Conservation (phyloP, 371 early-diverging fungal species). For the Mucor indicus region DNA sequence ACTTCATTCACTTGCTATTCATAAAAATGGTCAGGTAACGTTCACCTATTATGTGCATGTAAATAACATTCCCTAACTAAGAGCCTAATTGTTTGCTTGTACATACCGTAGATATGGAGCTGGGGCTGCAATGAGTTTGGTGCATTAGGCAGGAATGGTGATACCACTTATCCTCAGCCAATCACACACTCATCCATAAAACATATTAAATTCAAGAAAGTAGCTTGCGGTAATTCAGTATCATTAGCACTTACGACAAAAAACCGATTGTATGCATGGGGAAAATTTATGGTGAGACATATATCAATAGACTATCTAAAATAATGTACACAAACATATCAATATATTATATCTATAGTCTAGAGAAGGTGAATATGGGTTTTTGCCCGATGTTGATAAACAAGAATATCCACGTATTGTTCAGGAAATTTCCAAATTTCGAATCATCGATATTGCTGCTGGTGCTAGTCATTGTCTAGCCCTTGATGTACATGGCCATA, state of each 20-base stretch:
- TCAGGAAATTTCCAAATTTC: slow-evolving; percentile 21
- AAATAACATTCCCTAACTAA: background rate
- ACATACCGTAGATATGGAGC: slow-evolving; percentile 56
- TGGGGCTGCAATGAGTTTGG: slow-evolving; percentile 99
- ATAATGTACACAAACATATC: background rate
- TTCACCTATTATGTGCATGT: too few species aligned
- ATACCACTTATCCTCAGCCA: slow-evolving; percentile 61
- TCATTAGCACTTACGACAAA: slow-evolving; percentile 82
- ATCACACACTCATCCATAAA: slow-evolving; percentile 60
- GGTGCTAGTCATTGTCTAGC: slow-evolving; percentile 91
- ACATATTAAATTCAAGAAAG: slow-evolving; percentile 69
- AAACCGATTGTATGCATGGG: slow-evolving; percentile 92
- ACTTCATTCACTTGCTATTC: slow-evolving; percentile 84
- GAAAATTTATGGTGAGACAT: slow-evolving; percentile 77
- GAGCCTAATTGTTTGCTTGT: background rate
- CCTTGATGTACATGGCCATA: slow-evolving; percentile 63
- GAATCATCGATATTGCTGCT: slow-evolving; percentile 75
- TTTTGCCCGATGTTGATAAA: slow-evolving; percentile 47
- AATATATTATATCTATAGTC: slow-evolving; percentile 1
- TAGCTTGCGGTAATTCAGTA: slow-evolving; percentile 91
- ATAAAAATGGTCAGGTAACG: slow-evolving; percentile 65
- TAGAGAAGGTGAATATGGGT: slow-evolving; percentile 55
- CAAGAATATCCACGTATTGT: slow-evolving; percentile 62
- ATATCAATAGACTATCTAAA: too few species aligned
- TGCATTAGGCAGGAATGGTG: slow-evolving; percentile 85